Evolutionary conservation across 306 rosid species (phyloP).

Genomic region (Potentilla sterilis): DNA sequence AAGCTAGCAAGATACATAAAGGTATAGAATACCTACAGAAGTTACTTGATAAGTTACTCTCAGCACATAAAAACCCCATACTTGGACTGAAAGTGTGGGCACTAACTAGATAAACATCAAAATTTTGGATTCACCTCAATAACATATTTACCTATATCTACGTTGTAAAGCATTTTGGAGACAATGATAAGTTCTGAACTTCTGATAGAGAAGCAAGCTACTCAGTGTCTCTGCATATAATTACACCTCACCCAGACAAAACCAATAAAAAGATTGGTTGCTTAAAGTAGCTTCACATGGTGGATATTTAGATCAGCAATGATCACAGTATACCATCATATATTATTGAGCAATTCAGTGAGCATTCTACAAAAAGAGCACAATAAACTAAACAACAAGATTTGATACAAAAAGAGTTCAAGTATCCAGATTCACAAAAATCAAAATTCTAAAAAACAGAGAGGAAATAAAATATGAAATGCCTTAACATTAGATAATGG

Average conservation of each 20-base stretch:
- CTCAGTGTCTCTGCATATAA: background rate
- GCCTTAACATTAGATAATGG: no score
- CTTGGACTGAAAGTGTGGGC: background rate
- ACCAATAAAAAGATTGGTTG: background rate
- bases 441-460: background rate
- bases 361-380: no score
- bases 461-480: background rate
- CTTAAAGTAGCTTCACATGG: background rate
- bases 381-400: background rate
- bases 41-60: background rate
- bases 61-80: no score
- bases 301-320: background rate
- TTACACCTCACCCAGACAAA: background rate
- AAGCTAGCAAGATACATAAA: background rate
- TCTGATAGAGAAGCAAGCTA: background rate
- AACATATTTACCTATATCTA: background rate
- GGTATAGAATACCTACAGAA: background rate
- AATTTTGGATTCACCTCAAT: background rate
- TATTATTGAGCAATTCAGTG: no score
- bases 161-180: background rate
- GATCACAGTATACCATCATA: background rate
- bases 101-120: background rate
- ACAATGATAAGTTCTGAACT: background rate
- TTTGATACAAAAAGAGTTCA: background rate
- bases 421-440: background rate